Conservation (phyloP, 2,329 filamentous ascomycete genomes). For the Ophiognomonia clavigignenti-juglandacearum region DNA sequence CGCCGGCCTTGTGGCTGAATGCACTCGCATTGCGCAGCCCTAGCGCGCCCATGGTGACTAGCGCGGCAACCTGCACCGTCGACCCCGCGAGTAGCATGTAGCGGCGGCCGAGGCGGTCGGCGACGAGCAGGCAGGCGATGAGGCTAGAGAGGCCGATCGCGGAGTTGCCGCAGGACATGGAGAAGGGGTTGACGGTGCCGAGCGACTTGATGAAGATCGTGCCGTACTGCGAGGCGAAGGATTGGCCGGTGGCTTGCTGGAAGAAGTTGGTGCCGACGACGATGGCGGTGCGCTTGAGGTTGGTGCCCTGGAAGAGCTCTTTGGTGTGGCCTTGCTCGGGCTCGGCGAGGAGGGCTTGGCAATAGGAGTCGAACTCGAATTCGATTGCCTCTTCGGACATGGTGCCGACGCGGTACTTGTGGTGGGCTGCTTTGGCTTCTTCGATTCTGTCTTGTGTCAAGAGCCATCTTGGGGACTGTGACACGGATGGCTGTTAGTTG, state of each 20-base stretch:
- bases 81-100: conserved; percentile 23
- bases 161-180: conserved; percentile 17
- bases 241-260: conserved; percentile 25
- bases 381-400: conserved; percentile 9
- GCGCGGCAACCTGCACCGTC: conserved; percentile 22
- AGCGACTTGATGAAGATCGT: conserved; percentile 25
- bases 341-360: conserved; percentile 5
- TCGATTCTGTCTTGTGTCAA: conserved; percentile 17
- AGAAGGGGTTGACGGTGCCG: conserved; percentile 25
- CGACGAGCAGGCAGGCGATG: neutral
- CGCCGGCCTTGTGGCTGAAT: conserved; percentile 19
- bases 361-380: conserved; percentile 1
- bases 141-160: conserved; percentile 3
- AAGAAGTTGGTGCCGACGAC: conserved; percentile 26
- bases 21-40: conserved; percentile 21
- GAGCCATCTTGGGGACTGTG: conserved; percentile 23
- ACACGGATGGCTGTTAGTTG: no score
- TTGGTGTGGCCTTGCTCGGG: conserved; percentile 6
- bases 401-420: conserved; percentile 13
- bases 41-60: conserved; percentile 33
- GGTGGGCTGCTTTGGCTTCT: conserved; percentile 17
- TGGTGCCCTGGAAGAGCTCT: conserved; percentile 18
- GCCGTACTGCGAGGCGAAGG: conserved; percentile 26
- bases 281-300: conserved; percentile 23
- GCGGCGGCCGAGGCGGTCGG: conserved; percentile 10